These are phyloP conservation scores for Aspergillus unguis DNA, from an alignment of 2,329 filamentous ascomycete species.

Conservation along the genomic window DNA sequence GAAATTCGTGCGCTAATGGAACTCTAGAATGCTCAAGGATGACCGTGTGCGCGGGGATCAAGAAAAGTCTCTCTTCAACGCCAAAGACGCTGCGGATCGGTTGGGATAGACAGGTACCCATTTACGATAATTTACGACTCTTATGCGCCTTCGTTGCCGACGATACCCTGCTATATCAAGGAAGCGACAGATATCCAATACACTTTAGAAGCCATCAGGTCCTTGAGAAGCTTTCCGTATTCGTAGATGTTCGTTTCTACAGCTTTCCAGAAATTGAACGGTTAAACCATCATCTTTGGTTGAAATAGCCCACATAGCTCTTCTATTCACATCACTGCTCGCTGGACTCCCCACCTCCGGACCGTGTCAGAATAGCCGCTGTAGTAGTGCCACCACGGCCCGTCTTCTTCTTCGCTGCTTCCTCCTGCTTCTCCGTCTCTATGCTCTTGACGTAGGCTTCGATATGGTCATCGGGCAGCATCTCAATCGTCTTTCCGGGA, in stretches of 20 bases:
- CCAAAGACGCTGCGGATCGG: conserved; percentile 69
- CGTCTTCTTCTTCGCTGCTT: conserved; percentile 95
- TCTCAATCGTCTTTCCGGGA: conserved; percentile 84
- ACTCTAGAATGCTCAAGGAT: conserved; percentile 77
- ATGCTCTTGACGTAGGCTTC: conserved; percentile 98
- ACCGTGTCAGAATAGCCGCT: conserved; percentile 69
- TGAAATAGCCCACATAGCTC: conserved; percentile 11
- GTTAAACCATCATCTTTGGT: conserved; percentile 17
- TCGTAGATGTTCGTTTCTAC: conserved; percentile 17
- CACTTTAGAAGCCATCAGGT: neutral
- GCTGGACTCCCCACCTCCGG: conserved; percentile 42
- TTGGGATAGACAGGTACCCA: conserved; percentile 57
- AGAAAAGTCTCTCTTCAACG: conserved; percentile 68
- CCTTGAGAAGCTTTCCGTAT: conserved; percentile 7
- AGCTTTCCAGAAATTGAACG: conserved; percentile 14
- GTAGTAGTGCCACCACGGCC: conserved; percentile 50
- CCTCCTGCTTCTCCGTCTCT: conserved; percentile 98
- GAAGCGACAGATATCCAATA: conserved; percentile 6
- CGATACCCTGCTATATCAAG: neutral
- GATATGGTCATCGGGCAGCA: conserved; percentile 92
- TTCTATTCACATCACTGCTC: conserved; percentile 15
- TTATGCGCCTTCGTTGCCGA: conserved; percentile 1
- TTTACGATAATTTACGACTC: conserved; percentile 27
- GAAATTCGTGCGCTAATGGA: conserved; percentile 14
- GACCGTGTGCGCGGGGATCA: conserved; percentile 66